Evolutionary conservation across 2,329 filamentous ascomycete genomes (phyloP).

Genomic region (Salinomyces thailandicus): DNA sequence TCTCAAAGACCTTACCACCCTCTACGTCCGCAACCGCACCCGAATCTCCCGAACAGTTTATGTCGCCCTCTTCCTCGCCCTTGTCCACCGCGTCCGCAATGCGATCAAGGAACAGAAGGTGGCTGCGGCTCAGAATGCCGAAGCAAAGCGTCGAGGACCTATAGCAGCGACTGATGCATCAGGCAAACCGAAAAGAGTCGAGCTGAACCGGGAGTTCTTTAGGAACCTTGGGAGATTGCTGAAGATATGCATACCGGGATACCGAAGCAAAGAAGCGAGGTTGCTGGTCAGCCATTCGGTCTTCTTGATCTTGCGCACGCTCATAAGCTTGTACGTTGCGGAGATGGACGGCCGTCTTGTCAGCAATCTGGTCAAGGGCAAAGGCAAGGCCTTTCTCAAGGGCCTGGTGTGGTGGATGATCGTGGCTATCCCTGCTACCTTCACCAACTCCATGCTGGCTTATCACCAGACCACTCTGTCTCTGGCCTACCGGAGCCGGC

Average conservation of each 20-base stretch:
- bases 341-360: conserved; percentile 91
- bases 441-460: conserved; percentile 98
- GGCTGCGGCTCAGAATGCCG: conserved; percentile 58
- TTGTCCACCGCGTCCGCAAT: conserved; percentile 79
- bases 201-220: conserved; percentile 81
- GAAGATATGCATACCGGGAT: conserved; percentile 81
- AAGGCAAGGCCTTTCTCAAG: conserved; percentile 77
- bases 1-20: conserved; percentile 46
- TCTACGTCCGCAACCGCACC: conserved; percentile 71
- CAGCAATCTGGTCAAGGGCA: conserved; percentile 82
- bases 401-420: conserved; percentile 97
- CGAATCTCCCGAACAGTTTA: conserved; percentile 76
- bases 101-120: conserved; percentile 90
- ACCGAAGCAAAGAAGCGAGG: conserved; percentile 77
- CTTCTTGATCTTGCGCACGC: conserved; percentile 78
- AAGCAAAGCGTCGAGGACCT: conserved; percentile 34
- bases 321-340: conserved; percentile 91
- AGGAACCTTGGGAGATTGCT: conserved; percentile 66
- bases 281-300: conserved; percentile 84
- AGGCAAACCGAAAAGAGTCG: conserved; percentile 63
- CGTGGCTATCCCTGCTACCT: conserved; percentile 83
- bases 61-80: conserved; percentile 66
- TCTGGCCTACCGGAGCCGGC: conserved; percentile 78
- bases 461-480: conserved; percentile 95
- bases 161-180: conserved; percentile 31